phyloP scores from a whole-genome alignment of 805 yeast genomes.

The Saccharomycodes ludwigii region DNA sequence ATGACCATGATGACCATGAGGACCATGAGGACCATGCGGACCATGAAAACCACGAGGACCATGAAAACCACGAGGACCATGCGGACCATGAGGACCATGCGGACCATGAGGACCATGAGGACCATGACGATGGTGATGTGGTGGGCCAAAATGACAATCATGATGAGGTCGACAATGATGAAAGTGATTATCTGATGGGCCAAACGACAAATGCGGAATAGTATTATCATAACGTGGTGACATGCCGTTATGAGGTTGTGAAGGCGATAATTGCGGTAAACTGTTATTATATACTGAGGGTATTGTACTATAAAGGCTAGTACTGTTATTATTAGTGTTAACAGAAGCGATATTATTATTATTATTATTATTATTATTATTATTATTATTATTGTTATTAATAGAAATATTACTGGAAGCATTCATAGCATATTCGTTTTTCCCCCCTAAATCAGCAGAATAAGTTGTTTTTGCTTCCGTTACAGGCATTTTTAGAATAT shows the following conservation, averaged over 20 bases:
- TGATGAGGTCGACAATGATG: slow-evolving; percentile 3
- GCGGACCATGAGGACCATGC: background rate
- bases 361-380: background rate
- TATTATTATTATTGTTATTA: background rate
- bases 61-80: background rate
- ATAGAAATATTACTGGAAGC: background rate
- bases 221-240: slow-evolving; percentile 1
- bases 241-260: slow-evolving; percentile 1
- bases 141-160: slow-evolving; percentile 1
- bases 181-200: background rate
- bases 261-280: background rate
- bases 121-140: slow-evolving; percentile 3
- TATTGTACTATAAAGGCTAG: background rate
- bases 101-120: slow-evolving; percentile 2
- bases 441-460: background rate
- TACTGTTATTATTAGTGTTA: background rate
- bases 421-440: background rate
- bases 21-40: slow-evolving; percentile 4
- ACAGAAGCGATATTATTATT: background rate
- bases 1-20: background rate
- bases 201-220: background rate
- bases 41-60: slow-evolving; percentile 3
- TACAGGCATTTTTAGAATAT: no score
- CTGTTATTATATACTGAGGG: background rate
- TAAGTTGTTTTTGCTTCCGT: background rate